These are phyloP conservation scores for Talaromyces funiculosus DNA, from an alignment of 2,329 filamentous ascomycete genomes.

Conservation along the genomic window DNA sequence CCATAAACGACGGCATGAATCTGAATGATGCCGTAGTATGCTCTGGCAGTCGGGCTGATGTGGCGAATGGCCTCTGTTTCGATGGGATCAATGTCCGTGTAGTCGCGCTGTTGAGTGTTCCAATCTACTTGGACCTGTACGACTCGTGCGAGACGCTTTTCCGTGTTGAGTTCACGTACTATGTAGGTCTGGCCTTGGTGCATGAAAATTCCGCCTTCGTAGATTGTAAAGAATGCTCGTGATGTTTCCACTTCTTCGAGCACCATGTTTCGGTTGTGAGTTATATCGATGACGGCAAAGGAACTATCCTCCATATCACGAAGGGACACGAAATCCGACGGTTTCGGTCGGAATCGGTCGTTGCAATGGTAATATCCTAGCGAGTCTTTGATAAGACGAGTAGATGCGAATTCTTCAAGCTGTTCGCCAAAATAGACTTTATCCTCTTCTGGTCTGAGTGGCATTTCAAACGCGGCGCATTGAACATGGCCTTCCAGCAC, in stretches of 20 bases:
- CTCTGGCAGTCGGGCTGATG: slow-evolving; percentile 58
- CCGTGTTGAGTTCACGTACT: slow-evolving; percentile 79
- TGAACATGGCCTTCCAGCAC: slow-evolving; percentile 91
- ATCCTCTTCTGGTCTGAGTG: slow-evolving; percentile 74
- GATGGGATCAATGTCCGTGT: slow-evolving; percentile 86
- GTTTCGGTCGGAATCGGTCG: slow-evolving; percentile 77
- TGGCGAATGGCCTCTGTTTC: slow-evolving; percentile 82
- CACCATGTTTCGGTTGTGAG: slow-evolving; percentile 73
- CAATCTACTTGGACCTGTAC: slow-evolving; percentile 87
- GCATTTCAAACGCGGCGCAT: slow-evolving; percentile 93
- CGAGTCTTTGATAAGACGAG: slow-evolving; percentile 67
- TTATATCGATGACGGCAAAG: slow-evolving; percentile 84
- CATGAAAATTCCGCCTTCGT: slow-evolving; percentile 93
- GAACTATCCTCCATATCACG: slow-evolving; percentile 86
- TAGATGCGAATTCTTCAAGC: slow-evolving; percentile 63
- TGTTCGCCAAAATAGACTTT: slow-evolving; percentile 70
- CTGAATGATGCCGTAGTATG: slow-evolving; percentile 80
- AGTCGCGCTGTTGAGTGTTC: slow-evolving; percentile 90
- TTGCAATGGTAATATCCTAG: slow-evolving; percentile 87
- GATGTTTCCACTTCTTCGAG: slow-evolving; percentile 95
- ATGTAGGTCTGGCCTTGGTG: slow-evolving; percentile 94
- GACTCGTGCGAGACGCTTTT: slow-evolving; percentile 77
- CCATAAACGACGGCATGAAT: slow-evolving; percentile 88
- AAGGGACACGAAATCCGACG: slow-evolving; percentile 78
- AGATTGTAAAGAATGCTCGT: slow-evolving; percentile 90